Base-by-base conservation (phyloP, 371 early-diverging fungal genomes). In the Encephalitozoon hellem region DNA sequence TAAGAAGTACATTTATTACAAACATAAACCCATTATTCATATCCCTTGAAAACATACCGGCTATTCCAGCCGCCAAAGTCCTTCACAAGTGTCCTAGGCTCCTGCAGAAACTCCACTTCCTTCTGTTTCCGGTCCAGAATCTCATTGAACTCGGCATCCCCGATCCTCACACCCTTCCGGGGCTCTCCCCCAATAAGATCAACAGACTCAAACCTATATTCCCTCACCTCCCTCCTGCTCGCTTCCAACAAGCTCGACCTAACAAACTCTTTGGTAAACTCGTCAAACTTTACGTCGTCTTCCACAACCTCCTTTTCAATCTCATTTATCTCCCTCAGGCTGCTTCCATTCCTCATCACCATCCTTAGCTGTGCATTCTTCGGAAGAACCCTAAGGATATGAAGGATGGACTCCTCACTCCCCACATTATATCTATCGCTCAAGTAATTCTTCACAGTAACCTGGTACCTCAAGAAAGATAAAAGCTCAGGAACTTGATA, bases 401-500 rank as follows among this genome's bases (percentile, higher is more conserved):
- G 73, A n/a, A 72, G 52, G 43, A 72, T 26, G 5, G 73, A 72
- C 49, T 72, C 52, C 21, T 65, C 52, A 25, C 42, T 72, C 12
- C 65, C 64, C 25, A 38, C 25, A 15, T 41, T 65, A 28, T 59
- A 59, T 59, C 59, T 59, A 34, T 59, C 59, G 41, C 23, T 51
- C 38, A 65, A 28, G 41, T 72, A 51, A 26, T 65, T 65, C 39
- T 65, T 72, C 41, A 65, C 15, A 26, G 45, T 30, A 8, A 42
- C 47, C 52, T 72, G 73, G 6, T 47, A 28, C 5, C 65, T 42
- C 21, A 65, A 25, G 51, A 72, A 72, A 9, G 51, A 45, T 21
- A 47, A 5, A 25, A 72, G 11, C 42, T 72, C 73, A 34, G 45
- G 51, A 39, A 47, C 49, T 4, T 47, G 65, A 18, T 55, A 72